Conservation (phyloP, 306 rosid genomes). For the Glycyrrhiza uralensis region DNA sequence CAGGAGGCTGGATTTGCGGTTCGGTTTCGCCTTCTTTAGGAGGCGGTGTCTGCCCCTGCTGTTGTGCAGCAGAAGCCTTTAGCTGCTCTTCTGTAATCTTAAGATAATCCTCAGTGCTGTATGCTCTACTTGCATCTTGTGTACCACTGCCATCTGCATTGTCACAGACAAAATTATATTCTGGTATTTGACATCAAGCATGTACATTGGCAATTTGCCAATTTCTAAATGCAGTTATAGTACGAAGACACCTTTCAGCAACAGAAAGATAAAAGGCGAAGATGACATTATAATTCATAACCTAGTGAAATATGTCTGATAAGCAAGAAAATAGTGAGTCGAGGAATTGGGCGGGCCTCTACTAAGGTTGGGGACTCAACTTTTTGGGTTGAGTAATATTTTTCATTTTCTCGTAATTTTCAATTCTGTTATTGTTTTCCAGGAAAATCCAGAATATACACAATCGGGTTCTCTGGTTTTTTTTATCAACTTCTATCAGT, state of each 20-base stretch:
- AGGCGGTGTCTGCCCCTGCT: slow-evolving; percentile 39
- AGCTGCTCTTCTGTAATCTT: slow-evolving; percentile 88
- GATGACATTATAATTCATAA: neutral
- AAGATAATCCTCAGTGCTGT: slow-evolving; percentile 75
- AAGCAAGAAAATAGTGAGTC: neutral
- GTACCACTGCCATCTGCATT: slow-evolving; percentile 54
- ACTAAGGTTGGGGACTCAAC: neutral
- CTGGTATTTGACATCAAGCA: neutral
- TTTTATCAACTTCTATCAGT: neutral
- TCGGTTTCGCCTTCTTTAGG: slow-evolving; percentile 39
- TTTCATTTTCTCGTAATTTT: neutral
- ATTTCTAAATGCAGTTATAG: neutral
- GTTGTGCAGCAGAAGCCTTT: slow-evolving; percentile 54
- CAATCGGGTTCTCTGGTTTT: neutral
- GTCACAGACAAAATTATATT: slow-evolving; percentile 9
- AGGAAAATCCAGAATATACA: neutral
- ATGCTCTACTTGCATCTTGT: slow-evolving; percentile 45
- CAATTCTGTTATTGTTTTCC: neutral
- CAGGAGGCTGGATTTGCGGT: slow-evolving; percentile 46
- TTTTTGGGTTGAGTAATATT: neutral
- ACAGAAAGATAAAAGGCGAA: neutral
- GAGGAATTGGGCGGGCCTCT: neutral
- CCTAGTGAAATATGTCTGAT: neutral
- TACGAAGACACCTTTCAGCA: neutral
- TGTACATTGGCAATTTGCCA: slow-evolving; percentile 2